phyloP scores from a whole-genome alignment of 176 grass and related monocot genomes.

The Oropetium thomaeum region DNA sequence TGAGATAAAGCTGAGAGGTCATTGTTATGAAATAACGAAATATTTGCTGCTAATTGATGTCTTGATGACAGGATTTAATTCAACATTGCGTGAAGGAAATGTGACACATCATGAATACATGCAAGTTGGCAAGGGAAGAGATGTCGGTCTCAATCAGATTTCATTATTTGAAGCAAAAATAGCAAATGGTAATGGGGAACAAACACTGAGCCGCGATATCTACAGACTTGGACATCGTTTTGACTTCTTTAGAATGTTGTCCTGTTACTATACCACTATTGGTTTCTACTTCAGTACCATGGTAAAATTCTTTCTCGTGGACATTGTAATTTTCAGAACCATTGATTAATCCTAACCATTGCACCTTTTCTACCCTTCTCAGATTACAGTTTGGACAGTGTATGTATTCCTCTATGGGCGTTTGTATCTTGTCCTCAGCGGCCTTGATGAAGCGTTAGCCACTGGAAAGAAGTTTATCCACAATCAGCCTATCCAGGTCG shows the following conservation, averaged over 20 bases:
- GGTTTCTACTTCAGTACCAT: slow-evolving; percentile 94
- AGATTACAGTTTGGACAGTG: slow-evolving; percentile 85
- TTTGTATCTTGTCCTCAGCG: slow-evolving; percentile 87
- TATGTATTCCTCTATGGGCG: slow-evolving; percentile 96
- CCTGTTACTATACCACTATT: slow-evolving; percentile 91
- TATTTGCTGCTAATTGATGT: neutral
- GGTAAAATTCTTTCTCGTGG: slow-evolving; percentile 40
- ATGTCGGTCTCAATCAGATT: slow-evolving; percentile 95
- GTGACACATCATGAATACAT: slow-evolving; percentile 98
- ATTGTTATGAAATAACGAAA: slow-evolving; percentile 9
- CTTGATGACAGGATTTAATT: slow-evolving; percentile 78
- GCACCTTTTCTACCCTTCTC: slow-evolving; percentile 19
- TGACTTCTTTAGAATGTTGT: slow-evolving; percentile 99
- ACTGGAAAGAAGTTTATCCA: slow-evolving; percentile 62
- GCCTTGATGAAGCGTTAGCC: slow-evolving; percentile 61
- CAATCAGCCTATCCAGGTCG: slow-evolving; percentile 82
- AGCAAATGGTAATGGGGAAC: slow-evolving; percentile 90
- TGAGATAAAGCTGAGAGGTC: neutral
- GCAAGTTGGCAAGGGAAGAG: slow-evolving; percentile 99
- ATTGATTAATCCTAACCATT: slow-evolving; percentile 19
- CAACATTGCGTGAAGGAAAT: slow-evolving; percentile 88
- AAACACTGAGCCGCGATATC: slow-evolving; percentile 79
- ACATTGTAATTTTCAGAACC: slow-evolving; percentile 9
- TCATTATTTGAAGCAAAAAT: slow-evolving; percentile 94
- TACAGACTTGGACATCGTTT: slow-evolving; percentile 90